Base-by-base conservation (phyloP, 2,329 filamentous ascomycete genomes). In the Colletotrichum phormii region DNA sequence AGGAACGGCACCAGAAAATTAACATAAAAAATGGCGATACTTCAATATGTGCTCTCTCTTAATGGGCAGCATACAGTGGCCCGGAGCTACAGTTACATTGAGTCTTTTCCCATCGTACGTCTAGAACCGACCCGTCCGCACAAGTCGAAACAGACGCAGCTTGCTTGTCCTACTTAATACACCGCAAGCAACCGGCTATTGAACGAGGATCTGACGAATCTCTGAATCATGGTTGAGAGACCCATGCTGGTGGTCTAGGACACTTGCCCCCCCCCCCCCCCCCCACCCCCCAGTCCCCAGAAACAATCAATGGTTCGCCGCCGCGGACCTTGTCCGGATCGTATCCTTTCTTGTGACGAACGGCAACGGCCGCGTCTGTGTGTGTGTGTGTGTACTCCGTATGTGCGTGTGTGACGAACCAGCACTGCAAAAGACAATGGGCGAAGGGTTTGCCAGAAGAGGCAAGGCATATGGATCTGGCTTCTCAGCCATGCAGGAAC, bases 41-140 rank as follows among this genome's bases (percentile, higher is more conserved):
- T 55, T 24, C 37, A 42, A 67, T 33, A 18, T 33, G 51, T 24
- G 15, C 62, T 24, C 49, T 58, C 37, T 64, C 29, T 55, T 71
- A 51, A 74, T 60, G 68, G 33, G 35, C 54, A 42, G 61, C 33
- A 42, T 7, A 33, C 31, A 35, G 60, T 58, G 37, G 60, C 24
- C 69, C 60, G 18, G 57, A 53, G 46, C 49, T 69, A 59, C 69
- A 26, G 69, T 74, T 58, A 55, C 72, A 66, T 74, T 69, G 61
- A 49, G 24, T 55, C 68, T 49, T 15, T 62, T 63, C 54, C 35
- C 29, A 64, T 46, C 22, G 26, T 54, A 57, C 70, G n/a, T 68
- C 53, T 60, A 35, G 15, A 33, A 26, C n/a, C 35, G 24, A 24
- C n/a, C 61, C 18, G 42, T 64, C 66, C 13, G 60, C 29, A 49